These are phyloP conservation scores for Turnera subulata DNA, from an alignment of 345 rosid species.

Conservation along the genomic window DNA sequence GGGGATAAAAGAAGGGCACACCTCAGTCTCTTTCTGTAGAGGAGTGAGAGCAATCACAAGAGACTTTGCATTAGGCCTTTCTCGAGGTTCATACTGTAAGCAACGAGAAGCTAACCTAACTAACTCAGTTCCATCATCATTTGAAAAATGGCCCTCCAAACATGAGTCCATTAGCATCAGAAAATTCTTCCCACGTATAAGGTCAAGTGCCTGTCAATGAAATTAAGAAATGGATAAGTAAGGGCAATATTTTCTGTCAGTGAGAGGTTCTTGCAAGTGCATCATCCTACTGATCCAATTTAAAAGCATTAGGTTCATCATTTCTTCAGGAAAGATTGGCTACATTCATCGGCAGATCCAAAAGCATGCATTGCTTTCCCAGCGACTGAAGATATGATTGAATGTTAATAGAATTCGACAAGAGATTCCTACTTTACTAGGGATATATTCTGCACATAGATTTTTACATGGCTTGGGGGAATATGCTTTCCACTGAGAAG, in stretches of 20 bases:
- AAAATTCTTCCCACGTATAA: constrained; percentile 85
- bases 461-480: constrained; percentile 91
- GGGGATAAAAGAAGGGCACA: constrained; percentile 18
- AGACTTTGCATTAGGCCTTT: constrained; percentile 91
- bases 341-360: background rate
- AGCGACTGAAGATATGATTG: background rate
- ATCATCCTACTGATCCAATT: too few species aligned
- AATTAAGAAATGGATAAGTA: constrained; percentile 9
- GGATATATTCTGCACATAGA: too few species aligned
- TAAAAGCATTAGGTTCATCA: too few species aligned
- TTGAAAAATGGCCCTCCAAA: constrained; percentile 88
- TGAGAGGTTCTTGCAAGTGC: too few species aligned
- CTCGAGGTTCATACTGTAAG: constrained; percentile 83
- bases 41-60: constrained; percentile 68
- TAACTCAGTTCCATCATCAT: constrained; percentile 92
- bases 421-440: too few species aligned
- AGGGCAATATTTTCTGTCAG: background rate
- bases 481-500: constrained; percentile 97
- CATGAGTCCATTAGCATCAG: constrained; percentile 95
- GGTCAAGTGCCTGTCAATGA: constrained; percentile 86
- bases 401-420: background rate
- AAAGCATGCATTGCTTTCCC: background rate
- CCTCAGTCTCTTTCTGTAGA: constrained; percentile 84
- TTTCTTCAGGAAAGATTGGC: too few species aligned
- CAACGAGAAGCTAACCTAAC: constrained; percentile 85